Percentiles rank a stretch among this genome's conserved stretches.
Conservation (phyloP, 2,329 filamentous ascomycete genomes). For the Calonectria multiphialidica region DNA sequence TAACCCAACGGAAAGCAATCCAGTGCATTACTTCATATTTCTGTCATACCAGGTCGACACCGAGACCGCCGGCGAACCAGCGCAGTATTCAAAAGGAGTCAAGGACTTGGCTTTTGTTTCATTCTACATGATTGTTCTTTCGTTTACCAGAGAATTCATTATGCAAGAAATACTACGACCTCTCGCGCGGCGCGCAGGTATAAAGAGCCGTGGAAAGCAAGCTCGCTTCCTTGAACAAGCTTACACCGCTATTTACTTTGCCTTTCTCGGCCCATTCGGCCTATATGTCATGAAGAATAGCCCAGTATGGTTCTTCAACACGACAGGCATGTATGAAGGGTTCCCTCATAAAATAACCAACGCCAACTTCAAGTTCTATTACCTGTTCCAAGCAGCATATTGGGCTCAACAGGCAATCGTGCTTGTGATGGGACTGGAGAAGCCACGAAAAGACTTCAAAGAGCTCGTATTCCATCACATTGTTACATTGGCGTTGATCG, state of each 20-base stretch:
- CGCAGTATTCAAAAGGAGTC: slow-evolving; percentile 88
- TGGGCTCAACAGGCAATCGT: slow-evolving; percentile 95
- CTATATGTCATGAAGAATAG: slow-evolving; percentile 90
- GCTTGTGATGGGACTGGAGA: slow-evolving; percentile 85
- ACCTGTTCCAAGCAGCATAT: slow-evolving; percentile 91
- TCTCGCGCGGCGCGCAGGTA: slow-evolving; percentile 73
- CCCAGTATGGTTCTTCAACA: slow-evolving; percentile 95
- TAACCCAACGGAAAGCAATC: slow-evolving; percentile 18
- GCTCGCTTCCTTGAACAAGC: slow-evolving; percentile 94
- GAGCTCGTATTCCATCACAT: slow-evolving; percentile 92
- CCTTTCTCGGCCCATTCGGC: slow-evolving; percentile 82
- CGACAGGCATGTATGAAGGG: slow-evolving; percentile 85
- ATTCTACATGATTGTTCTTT: slow-evolving; percentile 89
- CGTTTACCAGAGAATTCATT: slow-evolving; percentile 92
- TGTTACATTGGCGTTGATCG: slow-evolving; percentile 86
- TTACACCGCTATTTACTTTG: slow-evolving; percentile 93
- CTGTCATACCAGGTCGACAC: slow-evolving; percentile 11
- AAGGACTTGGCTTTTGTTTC: slow-evolving; percentile 86
- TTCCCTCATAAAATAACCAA: slow-evolving; percentile 88
- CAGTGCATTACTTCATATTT: slow-evolving; percentile 12
- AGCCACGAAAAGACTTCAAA: slow-evolving; percentile 92
- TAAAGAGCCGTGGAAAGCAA: slow-evolving; percentile 80
- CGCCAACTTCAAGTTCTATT: slow-evolving; percentile 90
- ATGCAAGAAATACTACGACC: slow-evolving; percentile 91
- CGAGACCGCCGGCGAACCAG: slow-evolving; percentile 37